These are phyloP conservation scores for Helicocarpus griseus DNA, from an alignment of 2,329 filamentous ascomycete species.

Conservation along the genomic window DNA sequence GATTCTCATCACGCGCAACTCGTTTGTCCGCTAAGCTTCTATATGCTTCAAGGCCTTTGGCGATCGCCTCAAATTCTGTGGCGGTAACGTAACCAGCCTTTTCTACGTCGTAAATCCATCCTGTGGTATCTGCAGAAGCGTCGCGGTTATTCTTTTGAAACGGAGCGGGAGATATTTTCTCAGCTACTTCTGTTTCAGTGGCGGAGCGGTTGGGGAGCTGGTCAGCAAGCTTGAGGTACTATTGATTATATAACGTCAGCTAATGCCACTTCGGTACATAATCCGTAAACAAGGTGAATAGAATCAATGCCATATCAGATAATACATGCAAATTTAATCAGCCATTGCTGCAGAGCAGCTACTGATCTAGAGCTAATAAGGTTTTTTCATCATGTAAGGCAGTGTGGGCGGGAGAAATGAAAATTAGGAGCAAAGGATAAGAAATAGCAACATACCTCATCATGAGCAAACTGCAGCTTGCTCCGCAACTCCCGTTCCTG, in stretches of 20 bases:
- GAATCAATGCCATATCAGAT: conserved; percentile 37
- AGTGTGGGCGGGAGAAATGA: conserved; percentile 2
- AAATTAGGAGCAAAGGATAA: not conserved
- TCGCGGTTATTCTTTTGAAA: not conserved
- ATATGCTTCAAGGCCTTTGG: conserved; percentile 32
- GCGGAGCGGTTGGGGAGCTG: conserved; percentile 20
- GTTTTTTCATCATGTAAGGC: conserved; percentile 41
- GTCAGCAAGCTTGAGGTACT: conserved; percentile 28
- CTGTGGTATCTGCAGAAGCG: conserved; percentile 3
- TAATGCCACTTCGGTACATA: not conserved
- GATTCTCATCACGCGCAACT: conserved; percentile 19
- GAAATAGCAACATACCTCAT: conserved; percentile 29
- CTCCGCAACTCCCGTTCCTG: conserved; percentile 31
- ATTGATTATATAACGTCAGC: conserved; percentile 19
- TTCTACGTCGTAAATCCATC: conserved; percentile 12
- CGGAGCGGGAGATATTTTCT: conserved; percentile 2
- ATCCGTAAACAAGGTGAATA: conserved; percentile 9
- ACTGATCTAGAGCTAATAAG: conserved; percentile 76
- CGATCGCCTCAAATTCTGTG: conserved; percentile 23
- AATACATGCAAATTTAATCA: conserved; percentile 45
- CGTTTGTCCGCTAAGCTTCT: conserved; percentile 22
- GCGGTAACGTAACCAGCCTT: conserved; percentile 9
- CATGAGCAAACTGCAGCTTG: conserved; percentile 28
- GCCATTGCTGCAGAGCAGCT: conserved; percentile 56
- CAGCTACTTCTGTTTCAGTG: conserved; percentile 1